These are phyloP conservation scores for Plantago lanceolata DNA, from an alignment of 305 asterid species.

Conservation along the genomic window DNA sequence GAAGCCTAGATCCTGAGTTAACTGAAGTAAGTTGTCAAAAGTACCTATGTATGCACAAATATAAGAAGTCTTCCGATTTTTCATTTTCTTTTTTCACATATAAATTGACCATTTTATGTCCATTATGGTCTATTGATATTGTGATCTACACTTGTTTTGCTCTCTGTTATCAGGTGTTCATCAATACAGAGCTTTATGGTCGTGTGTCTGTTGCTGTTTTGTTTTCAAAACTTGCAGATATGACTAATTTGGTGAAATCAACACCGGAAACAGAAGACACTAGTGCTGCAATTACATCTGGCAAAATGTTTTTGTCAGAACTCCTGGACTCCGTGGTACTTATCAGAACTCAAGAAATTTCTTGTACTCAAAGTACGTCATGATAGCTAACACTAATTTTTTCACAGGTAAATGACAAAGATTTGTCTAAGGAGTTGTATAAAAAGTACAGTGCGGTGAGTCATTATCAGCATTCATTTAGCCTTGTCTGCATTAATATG, in stretches of 20 bases:
- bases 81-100: not conserved
- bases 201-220: slow-evolving; percentile 93
- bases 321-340: slow-evolving; percentile 70
- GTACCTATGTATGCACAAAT: not conserved
- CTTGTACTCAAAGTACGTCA: slow-evolving; percentile 11
- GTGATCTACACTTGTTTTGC: slow-evolving; percentile 19
- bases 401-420: slow-evolving; percentile 72
- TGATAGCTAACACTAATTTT: slow-evolving; percentile 27
- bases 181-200: slow-evolving; percentile 94
- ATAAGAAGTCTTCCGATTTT: not conserved
- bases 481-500: slow-evolving; percentile 11
- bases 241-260: slow-evolving; percentile 42
- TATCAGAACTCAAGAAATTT: not conserved
- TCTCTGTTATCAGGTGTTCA: slow-evolving; percentile 65
- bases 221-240: slow-evolving; percentile 72
- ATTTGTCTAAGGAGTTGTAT: slow-evolving; percentile 87
- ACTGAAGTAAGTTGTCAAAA: slow-evolving; percentile 56
- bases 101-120: no score
- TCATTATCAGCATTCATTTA: slow-evolving; percentile 17
- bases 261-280: slow-evolving; percentile 30
- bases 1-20: slow-evolving; percentile 82
- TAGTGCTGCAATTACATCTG: slow-evolving; percentile 52
- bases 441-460: slow-evolving; percentile 91
- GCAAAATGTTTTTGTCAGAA: slow-evolving; percentile 77
- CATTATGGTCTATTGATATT: not conserved